phyloP scores from a whole-genome alignment of 2,329 filamentous ascomycete genomes.

The Pseudogymnoascus sp. region DNA sequence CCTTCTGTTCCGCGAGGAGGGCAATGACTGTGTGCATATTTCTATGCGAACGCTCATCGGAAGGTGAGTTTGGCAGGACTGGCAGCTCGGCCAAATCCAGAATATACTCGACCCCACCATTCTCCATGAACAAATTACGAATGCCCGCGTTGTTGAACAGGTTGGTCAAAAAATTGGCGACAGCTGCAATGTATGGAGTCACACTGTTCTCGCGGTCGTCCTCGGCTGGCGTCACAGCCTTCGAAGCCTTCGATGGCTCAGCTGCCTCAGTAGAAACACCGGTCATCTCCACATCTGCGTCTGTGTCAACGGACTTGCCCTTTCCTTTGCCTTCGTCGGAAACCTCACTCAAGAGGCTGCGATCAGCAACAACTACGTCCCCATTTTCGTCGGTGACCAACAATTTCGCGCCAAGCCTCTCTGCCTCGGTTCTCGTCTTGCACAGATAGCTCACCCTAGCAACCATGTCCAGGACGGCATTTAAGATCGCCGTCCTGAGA shows the following conservation, averaged over 20 bases:
- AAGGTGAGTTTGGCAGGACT: constrained; percentile 66
- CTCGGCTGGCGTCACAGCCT: constrained; percentile 13
- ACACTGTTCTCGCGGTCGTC: constrained; percentile 19
- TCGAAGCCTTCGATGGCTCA: constrained; percentile 17
- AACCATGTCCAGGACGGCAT: constrained; percentile 83
- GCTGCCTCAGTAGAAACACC: constrained; percentile 35
- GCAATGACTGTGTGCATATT: constrained; percentile 67
- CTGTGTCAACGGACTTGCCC: constrained; percentile 27
- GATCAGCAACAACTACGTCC: constrained; percentile 49
- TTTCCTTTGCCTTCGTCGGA: constrained; percentile 34
- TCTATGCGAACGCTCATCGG: constrained; percentile 57
- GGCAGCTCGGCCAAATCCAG: constrained; percentile 77
- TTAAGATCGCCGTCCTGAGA: constrained; percentile 70
- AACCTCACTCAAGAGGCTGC: constrained; percentile 20
- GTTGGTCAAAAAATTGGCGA: constrained; percentile 61
- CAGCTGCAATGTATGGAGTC: constrained; percentile 58
- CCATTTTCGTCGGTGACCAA: constrained; percentile 52
- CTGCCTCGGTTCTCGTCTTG: constrained; percentile 55
- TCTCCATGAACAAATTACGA: constrained; percentile 56
- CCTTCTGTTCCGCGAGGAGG: constrained; percentile 69
- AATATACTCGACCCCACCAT: constrained; percentile 72
- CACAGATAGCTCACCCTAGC: constrained; percentile 70
- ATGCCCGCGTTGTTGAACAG: constrained; percentile 25
- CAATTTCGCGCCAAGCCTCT: constrained; percentile 72
- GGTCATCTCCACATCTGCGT: constrained; percentile 59